Evolutionary conservation across 805 yeast species (phyloP), one percentile per base, ranked within the genome.

Genomic region (Wickerhamiella siamensis): DNA sequence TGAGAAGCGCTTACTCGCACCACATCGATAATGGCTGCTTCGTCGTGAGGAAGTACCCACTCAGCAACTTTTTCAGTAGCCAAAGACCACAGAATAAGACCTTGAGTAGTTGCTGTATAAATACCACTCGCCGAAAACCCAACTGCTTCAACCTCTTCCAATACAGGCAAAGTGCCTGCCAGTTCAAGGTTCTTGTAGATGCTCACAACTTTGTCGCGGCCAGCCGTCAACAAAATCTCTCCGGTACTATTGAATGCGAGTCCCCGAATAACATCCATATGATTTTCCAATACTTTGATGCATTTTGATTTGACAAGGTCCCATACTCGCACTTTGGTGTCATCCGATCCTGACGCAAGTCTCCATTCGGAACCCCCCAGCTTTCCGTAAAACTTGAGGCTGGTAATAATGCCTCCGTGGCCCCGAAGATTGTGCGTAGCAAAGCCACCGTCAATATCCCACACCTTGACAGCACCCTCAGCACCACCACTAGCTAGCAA

Each of bases 401-500:
- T 74, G 36, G 94, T 79, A 33, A 88, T 70, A 2, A 94, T 80
- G 10, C 91, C 78, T 17, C 95, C 94, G 58, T 91, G 99, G 1
- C 98, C 97, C 58, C 82, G 80, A 43, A 91, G 70, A 12, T 83
- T 77, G 60, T 91, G 98, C 0, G 98, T 91, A 3, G 80, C 74
- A 49, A 71, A 83, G 1, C 91, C 87, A 29, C 86, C 86, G 48
- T 77, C 87, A 31, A 91, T 70, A 59, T 91, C 99, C 79, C 94
- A 86, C 1, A 91, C 93, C 36, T 83, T 77, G 15, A 87, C 80
- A 33, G 77, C 72, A 38, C 98, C 97, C 60, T 91, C 98, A 1
- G 96, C 81, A 37, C 94, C 86, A 32, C 99, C 99, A 55, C 91
- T 77, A 16, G 95, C 94, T 54, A 87, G 74, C 31, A 91, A 65